Conservation (phyloP, 2,329 filamentous ascomycete species). For the Cercospora sp. region DNA sequence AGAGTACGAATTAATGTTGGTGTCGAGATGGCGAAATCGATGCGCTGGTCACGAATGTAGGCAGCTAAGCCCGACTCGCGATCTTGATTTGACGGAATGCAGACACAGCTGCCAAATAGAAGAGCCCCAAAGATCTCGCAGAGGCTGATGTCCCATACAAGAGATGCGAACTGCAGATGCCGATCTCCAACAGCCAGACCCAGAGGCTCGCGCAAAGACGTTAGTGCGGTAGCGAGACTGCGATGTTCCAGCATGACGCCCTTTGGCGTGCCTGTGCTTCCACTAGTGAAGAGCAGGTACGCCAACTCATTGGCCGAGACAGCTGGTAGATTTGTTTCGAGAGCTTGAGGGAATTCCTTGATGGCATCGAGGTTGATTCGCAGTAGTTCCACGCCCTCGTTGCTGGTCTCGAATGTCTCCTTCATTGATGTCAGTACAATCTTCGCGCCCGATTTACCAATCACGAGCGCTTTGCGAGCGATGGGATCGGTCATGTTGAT, state of each 20-base stretch:
- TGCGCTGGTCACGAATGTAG: background rate
- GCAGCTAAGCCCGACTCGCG: background rate
- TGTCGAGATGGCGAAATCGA: background rate
- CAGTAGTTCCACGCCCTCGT: background rate
- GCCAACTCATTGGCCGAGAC: background rate
- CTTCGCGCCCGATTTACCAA: background rate
- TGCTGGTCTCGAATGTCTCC: background rate
- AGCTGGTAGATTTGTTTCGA: background rate
- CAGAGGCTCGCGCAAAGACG: background rate
- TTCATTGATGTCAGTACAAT: background rate
- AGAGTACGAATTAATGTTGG: background rate
- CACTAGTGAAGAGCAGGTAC: conserved; percentile 38
- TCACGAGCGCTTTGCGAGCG: background rate
- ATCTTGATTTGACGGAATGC: background rate
- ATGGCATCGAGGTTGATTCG: background rate
- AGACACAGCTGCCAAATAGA: conserved; percentile 15
- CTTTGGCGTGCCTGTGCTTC: conserved; percentile 50
- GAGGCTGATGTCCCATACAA: background rate
- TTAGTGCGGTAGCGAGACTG: background rate
- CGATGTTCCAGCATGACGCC: conserved; percentile 21
- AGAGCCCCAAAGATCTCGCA: conserved; percentile 10
- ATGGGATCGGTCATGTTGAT: background rate
- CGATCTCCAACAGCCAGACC: background rate
- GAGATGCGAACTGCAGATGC: background rate
- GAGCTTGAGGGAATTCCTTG: background rate